Base-by-base conservation (phyloP, 2,329 filamentous ascomycete species). In the Triangularia verruculosa region DNA sequence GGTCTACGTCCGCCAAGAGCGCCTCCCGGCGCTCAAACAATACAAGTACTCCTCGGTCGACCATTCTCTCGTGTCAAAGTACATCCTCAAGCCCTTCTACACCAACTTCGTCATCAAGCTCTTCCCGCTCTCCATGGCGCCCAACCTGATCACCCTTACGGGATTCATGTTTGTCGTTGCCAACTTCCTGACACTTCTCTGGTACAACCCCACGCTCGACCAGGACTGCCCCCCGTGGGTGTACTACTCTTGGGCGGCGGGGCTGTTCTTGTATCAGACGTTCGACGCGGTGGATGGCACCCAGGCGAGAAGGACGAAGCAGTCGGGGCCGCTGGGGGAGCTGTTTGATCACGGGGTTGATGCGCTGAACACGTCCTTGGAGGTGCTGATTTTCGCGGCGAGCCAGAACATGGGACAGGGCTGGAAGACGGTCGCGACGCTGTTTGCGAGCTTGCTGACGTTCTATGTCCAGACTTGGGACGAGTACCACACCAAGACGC, bases 381-480 rank as follows among this genome's bases (percentile, higher is more conserved):
- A 96, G 74, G 91, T 94, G 39, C 83, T 98, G 64, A 86, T 99
- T 70, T 99, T 99, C 74, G 91, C 93, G 11, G 93, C 89, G 32
- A 89, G 91, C 34, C 93, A 97, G 83, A 97, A 97, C 74, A 86
- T 98, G 74, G 94, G 94, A 54, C 92, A 97, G 78, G 87, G 89
- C 65, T 97, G 93, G 94, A 88, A 88, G 77, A 97, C 93, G 0
- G 88, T 97, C 12, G 79, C 92, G 64, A 87, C 85, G 4, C 84
- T 97, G 15, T 97, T 96, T 78, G 65, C 57, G 66, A 92, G 89
- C 91, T 86, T 94, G 64, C 82, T 96, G 71, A 97, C 95, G n/a
- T 99, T 99, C 78, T 98, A 98, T 77, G 90, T 98, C 51, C 95
- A 98, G 76, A 98, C 95, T 32, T 99, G 95, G 95, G 95, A 99